phyloP scores from a whole-genome alignment of 768 basidiomycete species.

The Psilocybe tampanensis region DNA sequence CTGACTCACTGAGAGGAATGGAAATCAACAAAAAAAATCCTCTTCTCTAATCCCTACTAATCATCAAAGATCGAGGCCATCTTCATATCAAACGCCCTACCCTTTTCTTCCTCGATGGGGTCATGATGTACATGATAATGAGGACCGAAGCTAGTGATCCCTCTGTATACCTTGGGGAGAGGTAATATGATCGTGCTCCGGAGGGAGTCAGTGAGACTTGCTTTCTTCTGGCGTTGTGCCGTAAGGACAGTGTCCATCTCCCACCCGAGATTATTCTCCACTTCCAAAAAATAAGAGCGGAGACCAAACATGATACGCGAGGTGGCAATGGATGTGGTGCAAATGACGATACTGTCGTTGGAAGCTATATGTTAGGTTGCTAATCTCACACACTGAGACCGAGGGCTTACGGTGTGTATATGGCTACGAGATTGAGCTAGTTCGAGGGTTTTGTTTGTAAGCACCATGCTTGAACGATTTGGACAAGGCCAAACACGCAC shows the following conservation, averaged over 20 bases:
- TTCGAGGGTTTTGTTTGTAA: too few relatives aligned
- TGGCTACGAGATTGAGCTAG: constrained; percentile 40
- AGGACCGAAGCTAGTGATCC: background rate
- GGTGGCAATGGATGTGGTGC: constrained; percentile 31
- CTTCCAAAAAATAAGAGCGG: constrained; percentile 6
- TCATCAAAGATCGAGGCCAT: background rate
- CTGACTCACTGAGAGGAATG: too few relatives aligned
- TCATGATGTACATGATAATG: background rate
- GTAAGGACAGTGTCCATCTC: background rate
- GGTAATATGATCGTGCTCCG: background rate
- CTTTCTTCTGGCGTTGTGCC: background rate
- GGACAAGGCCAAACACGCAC: too few relatives aligned
- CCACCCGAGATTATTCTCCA: constrained; percentile 10
- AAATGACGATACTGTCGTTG: constrained; percentile 23
- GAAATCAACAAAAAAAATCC: too few relatives aligned
- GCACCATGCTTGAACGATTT: too few relatives aligned
- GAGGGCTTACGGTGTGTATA: constrained; percentile 33
- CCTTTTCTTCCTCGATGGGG: background rate
- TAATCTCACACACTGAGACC: background rate
- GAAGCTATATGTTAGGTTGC: background rate
- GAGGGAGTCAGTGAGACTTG: background rate
- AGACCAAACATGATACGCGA: constrained; percentile 33
- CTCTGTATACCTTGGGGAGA: background rate
- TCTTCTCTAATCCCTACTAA: background rate
- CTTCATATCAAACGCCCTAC: background rate